Base-by-base conservation (phyloP, 2,329 filamentous ascomycete genomes). In the Xylaria sp. region DNA sequence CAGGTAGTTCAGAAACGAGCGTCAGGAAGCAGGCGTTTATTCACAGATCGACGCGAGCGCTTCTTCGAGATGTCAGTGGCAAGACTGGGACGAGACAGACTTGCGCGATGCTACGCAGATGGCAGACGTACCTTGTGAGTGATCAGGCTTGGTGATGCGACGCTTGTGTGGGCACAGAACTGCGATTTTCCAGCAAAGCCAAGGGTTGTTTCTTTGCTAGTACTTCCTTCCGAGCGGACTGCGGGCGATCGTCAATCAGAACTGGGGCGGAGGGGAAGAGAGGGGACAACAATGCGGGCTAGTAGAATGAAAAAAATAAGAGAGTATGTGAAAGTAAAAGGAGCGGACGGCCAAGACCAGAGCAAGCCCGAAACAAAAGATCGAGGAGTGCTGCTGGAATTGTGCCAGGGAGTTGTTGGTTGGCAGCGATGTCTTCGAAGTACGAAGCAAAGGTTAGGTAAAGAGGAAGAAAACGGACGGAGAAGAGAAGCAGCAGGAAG, bases 331-430 rank as follows among this genome's bases (percentile, higher is more conserved):
- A 59, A 66, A 59, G 64, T 30, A 69, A 71, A 79, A 79, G 78
- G 81, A 84, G 80, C 76, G 81, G 81, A 84, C 81, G 81, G 81
- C 72, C 80, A 76, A 83, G 75, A 80, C 81, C 82, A 84, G 80
- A 74, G 76, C 74, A 77, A 80, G 78, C 78, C 72, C 73, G 69
- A 69, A 57, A 30, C 23, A 30, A 30, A 67, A 61, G 62, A 50
- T 65, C 37, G 59, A 77, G 76, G 77, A 76, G 72, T 76, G 78
- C 79, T 72, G 71, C 80, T 78, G 80, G 81, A 81, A 82, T 81
- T 78, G 81, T 75, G 78, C 82, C 81, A 83, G 70, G 60, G 67
- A 63, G 66, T 68, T 63, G 57, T 67, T 64, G 70, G 63, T 67
- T 65, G 67, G 68, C 68, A 68, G 52, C 46, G 58, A 59, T 56